phyloP scores from a whole-genome alignment of 2,329 filamentous ascomycete genomes.

The Stachybotrys chlorohalonatus region DNA sequence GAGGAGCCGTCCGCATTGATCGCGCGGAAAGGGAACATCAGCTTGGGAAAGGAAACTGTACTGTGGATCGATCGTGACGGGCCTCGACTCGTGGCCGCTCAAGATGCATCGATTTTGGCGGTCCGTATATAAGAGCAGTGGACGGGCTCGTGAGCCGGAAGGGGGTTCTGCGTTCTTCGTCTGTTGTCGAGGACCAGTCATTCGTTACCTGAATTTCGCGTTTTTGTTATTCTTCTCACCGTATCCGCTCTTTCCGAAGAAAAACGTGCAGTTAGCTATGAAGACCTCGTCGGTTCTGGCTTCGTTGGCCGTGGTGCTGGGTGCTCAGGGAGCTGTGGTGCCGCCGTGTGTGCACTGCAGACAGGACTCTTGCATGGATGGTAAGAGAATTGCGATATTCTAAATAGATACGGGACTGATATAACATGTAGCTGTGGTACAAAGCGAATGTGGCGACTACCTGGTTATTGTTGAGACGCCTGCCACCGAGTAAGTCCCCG shows the following conservation, averaged over 20 bases:
- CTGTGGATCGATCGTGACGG: neutral
- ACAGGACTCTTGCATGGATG: conserved; percentile 5
- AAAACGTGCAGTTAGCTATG: neutral
- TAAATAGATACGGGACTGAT: neutral
- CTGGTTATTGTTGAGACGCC: conserved; percentile 2
- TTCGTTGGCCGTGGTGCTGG: neutral
- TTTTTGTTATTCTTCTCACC: neutral
- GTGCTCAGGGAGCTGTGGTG: conserved; percentile 9
- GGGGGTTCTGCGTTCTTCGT: neutral
- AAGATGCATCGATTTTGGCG: neutral
- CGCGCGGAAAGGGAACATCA: neutral
- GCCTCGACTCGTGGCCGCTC: neutral
- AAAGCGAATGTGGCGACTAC: conserved; percentile 4
- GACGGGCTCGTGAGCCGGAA: neutral
- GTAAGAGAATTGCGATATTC: neutral
- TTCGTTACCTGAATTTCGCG: neutral
- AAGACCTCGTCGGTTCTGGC: neutral
- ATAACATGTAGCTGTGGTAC: neutral
- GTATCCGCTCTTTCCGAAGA: neutral
- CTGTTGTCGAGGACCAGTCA: neutral
- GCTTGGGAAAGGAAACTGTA: neutral
- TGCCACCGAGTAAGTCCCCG: neutral
- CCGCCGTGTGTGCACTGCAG: conserved; percentile 3
- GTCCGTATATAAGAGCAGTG: neutral
- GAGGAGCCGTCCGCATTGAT: neutral